Evolutionary conservation across 2,329 filamentous ascomycete genomes (phyloP), one percentile per base, ranked within the genome.

Genomic region (Nothopassalora personata): DNA sequence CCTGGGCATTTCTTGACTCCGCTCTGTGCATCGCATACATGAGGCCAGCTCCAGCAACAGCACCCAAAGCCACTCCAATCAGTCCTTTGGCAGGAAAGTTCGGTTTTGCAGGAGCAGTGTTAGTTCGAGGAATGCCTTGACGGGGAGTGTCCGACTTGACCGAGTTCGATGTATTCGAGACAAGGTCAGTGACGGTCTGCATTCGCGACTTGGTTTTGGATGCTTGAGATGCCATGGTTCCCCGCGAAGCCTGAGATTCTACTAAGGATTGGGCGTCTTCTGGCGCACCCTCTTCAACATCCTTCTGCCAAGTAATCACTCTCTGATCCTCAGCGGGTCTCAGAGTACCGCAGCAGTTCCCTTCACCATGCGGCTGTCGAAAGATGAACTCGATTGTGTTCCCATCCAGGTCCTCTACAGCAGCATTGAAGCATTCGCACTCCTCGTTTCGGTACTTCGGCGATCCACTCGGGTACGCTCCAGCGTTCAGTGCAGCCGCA

Each of bases 361-460:
- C 60, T n/a, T 62, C 58, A 18, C 57, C 61, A 50, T 64, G 61
- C 7, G 62, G 57, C 55, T 71, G 75, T 54, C 79, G 79, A 71
- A 85, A 88, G 53, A 92, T 84, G 31, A 90, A 88, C 70, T 94
- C 89, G 71, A 96, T 86, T 66, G 83, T 88, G 76, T 96, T 95
- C 53, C 89, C 89, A 76, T 96, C 90, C 56, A 90, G 81, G 73
- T 96, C 91, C 60, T 85, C 81, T 45, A 91, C 77, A 6, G 83
- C 83, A 51, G 84, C 83, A 62, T 84, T 86, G 75, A 86, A 80
- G 77, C 84, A 78, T 74, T 82, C 76, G 68, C 78, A 77, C 3
- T 81, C 76, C 18, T 77, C 74, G 69, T 82, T 80, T 58, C 83
- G 77, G 69, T 76, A 68, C 67, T 78, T 77, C 66, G 81, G 83